A percentile compares a stretch with the other conserved stretches of the same genome.
phyloP scores from a whole-genome alignment of 2,329 filamentous ascomycete species.

The Fusarium chlamydosporum region DNA sequence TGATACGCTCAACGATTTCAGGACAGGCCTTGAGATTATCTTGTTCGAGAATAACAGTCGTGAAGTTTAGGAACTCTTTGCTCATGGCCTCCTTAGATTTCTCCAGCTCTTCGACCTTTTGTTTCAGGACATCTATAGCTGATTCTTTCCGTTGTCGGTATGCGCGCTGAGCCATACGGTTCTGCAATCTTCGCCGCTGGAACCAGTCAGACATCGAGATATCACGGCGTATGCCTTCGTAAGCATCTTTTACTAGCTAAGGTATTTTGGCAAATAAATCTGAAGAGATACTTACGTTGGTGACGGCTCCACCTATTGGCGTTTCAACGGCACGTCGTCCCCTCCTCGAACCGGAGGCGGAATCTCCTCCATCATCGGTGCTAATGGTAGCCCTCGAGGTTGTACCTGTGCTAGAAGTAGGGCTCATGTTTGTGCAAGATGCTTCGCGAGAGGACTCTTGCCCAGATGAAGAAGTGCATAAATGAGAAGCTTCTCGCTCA shows the following conservation, averaged over 20 bases:
- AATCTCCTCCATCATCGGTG: not conserved
- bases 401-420: not conserved
- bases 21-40: not conserved
- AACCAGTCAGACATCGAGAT: not conserved
- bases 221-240: accelerated
- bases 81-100: slow-evolving; percentile 4
- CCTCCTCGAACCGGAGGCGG: not conserved
- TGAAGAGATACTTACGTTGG: not conserved
- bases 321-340: slow-evolving; percentile 11
- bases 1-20: slow-evolving; percentile 18
- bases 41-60: slow-evolving; percentile 6
- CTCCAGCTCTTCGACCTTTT: slow-evolving; percentile 6
- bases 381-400: not conserved
- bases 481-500: not conserved
- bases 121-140: slow-evolving; percentile 15
- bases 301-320: not conserved
- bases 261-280: not conserved
- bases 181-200: slow-evolving; percentile 20
- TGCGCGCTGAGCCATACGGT: slow-evolving; percentile 25
- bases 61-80: slow-evolving; percentile 11
- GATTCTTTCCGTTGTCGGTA: slow-evolving; percentile 27
- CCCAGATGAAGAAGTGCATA: not conserved
- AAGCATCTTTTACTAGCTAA: not conserved
- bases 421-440: not conserved
- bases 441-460: too few species aligned